Conservation (phyloP, 176 grass and related monocot genomes). For the Saccharum officinarum region DNA sequence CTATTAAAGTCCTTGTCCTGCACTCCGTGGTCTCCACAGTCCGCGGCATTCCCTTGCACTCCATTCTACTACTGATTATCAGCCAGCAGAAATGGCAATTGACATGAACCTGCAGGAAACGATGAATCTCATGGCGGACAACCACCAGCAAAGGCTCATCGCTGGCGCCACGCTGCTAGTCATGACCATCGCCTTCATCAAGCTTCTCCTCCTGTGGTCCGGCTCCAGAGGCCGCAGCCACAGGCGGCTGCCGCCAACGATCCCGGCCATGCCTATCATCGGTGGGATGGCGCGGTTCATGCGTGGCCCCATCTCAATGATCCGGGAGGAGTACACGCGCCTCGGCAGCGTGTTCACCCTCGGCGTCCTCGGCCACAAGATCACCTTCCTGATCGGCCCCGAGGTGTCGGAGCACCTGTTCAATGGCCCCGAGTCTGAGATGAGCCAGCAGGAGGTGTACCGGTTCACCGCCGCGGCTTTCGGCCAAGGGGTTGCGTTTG, state of each 20-base stretch:
- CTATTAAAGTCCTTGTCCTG: too few relatives aligned
- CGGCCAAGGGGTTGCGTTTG: conserved; percentile 79
- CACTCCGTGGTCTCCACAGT: too few relatives aligned
- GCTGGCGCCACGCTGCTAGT: too few relatives aligned
- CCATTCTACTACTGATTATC: too few relatives aligned
- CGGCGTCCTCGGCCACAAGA: conserved; percentile 52
- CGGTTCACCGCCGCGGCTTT: conserved; percentile 89
- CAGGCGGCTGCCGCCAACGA: conserved; percentile 61
- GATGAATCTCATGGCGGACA: conserved; percentile 61
- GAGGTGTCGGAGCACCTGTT: conserved; percentile 90
- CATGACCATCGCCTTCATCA: too few relatives aligned
- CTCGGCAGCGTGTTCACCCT: conserved; percentile 89
- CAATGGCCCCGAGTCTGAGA: conserved; percentile 76
- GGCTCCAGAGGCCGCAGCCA: too few relatives aligned
- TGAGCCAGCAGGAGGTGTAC: conserved; percentile 99
- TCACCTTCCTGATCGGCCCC: conserved; percentile 84
- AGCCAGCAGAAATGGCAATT: background rate
- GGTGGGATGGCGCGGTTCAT: conserved; percentile 77
- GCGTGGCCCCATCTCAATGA: conserved; percentile 80
- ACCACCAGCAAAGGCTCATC: too few relatives aligned
- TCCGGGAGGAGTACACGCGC: conserved; percentile 72
- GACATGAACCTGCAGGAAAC: background rate
- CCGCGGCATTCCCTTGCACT: too few relatives aligned
- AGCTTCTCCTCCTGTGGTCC: too few relatives aligned
- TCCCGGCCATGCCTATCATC: conserved; percentile 54